These are phyloP conservation scores for Saturnispora hagleri DNA, from an alignment of 805 yeast species.

Conservation along the genomic window DNA sequence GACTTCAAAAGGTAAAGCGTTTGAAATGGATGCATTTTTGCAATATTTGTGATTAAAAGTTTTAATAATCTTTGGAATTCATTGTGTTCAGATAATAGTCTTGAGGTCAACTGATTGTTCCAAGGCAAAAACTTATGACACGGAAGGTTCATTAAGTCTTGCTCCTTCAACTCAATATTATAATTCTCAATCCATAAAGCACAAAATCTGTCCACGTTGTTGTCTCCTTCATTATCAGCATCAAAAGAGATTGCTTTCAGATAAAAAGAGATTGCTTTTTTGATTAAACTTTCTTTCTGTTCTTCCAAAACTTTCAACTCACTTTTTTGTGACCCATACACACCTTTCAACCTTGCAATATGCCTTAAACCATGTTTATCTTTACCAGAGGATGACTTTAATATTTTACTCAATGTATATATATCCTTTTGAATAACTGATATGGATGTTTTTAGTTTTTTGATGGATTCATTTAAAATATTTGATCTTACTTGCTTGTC, in stretches of 20 bases:
- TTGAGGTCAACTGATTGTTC: slow-evolving; percentile 73
- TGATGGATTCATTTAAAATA: slow-evolving; percentile 36
- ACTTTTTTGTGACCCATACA: slow-evolving; percentile 39
- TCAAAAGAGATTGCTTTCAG: slow-evolving; percentile 39
- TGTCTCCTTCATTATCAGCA: slow-evolving; percentile 36
- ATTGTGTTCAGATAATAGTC: slow-evolving; percentile 41
- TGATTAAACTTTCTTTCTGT: slow-evolving; percentile 31
- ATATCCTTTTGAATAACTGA: slow-evolving; percentile 38
- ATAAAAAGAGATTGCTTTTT: slow-evolving; percentile 50
- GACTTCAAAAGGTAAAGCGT: slow-evolving; percentile 55
- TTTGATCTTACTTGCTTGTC: slow-evolving; percentile 48
- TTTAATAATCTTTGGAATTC: slow-evolving; percentile 49
- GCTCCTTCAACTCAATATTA: slow-evolving; percentile 24
- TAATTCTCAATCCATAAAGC: slow-evolving; percentile 70
- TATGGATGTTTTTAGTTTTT: slow-evolving; percentile 22
- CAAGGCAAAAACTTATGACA: slow-evolving; percentile 62
- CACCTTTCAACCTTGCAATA: slow-evolving; percentile 38
- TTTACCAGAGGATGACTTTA: slow-evolving; percentile 27
- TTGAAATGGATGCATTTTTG: slow-evolving; percentile 62
- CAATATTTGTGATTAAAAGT: slow-evolving; percentile 25
- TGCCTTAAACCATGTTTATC: slow-evolving; percentile 46
- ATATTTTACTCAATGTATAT: slow-evolving; percentile 37
- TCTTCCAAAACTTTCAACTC: slow-evolving; percentile 33
- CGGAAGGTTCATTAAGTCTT: slow-evolving; percentile 38
- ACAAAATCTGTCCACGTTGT: slow-evolving; percentile 66